Evolutionary conservation across 2,329 filamentous ascomycete species (phyloP).

Genomic region (Colletotrichum sp.): DNA sequence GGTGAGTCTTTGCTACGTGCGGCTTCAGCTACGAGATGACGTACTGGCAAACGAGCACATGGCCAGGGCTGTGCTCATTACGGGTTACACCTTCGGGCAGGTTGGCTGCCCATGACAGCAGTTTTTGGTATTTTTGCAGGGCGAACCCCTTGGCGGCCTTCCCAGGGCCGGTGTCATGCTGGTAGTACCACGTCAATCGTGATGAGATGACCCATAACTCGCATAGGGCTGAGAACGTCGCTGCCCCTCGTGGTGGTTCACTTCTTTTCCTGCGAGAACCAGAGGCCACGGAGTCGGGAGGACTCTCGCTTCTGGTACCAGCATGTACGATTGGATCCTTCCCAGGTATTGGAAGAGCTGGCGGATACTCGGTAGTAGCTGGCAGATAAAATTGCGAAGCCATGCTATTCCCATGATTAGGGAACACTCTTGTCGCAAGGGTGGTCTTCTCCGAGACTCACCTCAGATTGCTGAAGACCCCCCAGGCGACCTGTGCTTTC

Average conservation of each 20-base stretch:
- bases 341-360: conserved; percentile 9
- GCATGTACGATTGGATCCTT: neutral
- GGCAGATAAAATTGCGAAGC: conserved; percentile 7
- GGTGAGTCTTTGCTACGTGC: neutral
- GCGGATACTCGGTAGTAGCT: conserved; percentile 14
- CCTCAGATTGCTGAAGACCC: conserved; percentile 42
- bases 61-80: conserved; percentile 29
- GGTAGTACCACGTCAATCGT: conserved; percentile 32
- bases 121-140: conserved; percentile 41
- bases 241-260: neutral
- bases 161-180: conserved; percentile 21
- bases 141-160: conserved; percentile 27
- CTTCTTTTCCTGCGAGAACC: neutral
- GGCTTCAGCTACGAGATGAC: conserved; percentile 9
- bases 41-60: conserved; percentile 41
- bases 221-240: conserved; percentile 36
- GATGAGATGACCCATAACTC: conserved; percentile 41
- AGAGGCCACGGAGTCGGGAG: neutral
- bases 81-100: conserved; percentile 32
- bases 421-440: neutral
- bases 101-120: conserved; percentile 40
- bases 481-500: conserved; percentile 29
- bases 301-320: neutral
- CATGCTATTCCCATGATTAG: neutral
- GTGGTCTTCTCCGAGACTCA: conserved; percentile 24